Evolutionary conservation across 495 filamentous ascomycete genomes (phyloP), one percentile per base, ranked within the genome.

Genomic region (Evernia prunastri): DNA sequence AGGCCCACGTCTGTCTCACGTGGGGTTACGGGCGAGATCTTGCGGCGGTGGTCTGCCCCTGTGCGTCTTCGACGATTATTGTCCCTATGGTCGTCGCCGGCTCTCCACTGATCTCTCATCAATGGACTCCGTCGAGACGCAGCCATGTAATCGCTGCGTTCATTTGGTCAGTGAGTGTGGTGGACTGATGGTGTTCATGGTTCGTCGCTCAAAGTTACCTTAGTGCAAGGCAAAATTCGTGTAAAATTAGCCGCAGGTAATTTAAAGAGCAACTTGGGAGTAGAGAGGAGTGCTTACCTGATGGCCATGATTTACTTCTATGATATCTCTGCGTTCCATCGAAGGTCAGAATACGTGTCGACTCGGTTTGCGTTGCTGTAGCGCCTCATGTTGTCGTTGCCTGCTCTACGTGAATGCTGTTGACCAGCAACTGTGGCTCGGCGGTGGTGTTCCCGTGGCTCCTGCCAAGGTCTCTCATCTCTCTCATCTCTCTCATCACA

Each of bases 41-140:
- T 60, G 39, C 63, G 65, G 35, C 60, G 63, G 43, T 58, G 39
- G 36, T 49, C 58, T 23, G 35, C 31, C 10, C 51, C 54, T 62
- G 65, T 65, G 31, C 61, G 60, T 31, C 58, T 71, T 59, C 35
- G 67, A 59, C 76, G 73, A 66, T 35, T 33, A 57, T 53, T 54
- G 58, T 66, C 45, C 67, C 74, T 73, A 62, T 70, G 61, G 61
- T 82, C 75, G 65, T 72, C 71, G 68, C 77, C 72, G 69, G 68
- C 73, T 80, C 81, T 74, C 80, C 79, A 78, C 84, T 83, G 61
- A 78, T 84, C 75, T 84, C 82, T 74, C 76, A 83, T 74, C 73
- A 76, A 73, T 73, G 80, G 79, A 78, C 80, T 83, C 80, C 76
- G 77, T 77, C 75, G 79, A 72, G 81, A 80, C 75, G 77, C 78